Base-by-base conservation (phyloP, 805 yeast species). In the Cyberlindnera mrakii region DNA sequence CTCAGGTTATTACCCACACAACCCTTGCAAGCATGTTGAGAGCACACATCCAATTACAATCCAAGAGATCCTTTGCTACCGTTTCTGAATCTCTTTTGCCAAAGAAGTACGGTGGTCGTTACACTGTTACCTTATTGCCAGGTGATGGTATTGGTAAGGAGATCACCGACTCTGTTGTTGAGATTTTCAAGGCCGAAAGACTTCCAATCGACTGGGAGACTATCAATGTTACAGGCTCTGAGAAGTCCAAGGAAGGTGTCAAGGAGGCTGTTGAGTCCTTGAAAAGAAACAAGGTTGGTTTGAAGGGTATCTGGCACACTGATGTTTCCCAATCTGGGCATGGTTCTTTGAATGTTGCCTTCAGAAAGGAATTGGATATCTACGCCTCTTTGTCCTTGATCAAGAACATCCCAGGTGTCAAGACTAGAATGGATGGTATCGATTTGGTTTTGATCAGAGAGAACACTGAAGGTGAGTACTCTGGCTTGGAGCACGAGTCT, bases 121-220 rank as follows among this genome's bases (percentile, higher is more conserved):
- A 79, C 75, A 85, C 91, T 41, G 96, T 93, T 45, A 91, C 99
- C 40, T 75, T 91, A 65, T 83, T 91, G 57, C 98, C 98, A 46
- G 96, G 99, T 70, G 99, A 91, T 64, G 98, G 98, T 78, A 85
- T 90, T 54, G 99, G 99, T 67, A 83, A 82, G 62, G 96, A 90
- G 72, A 86, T 90, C 64, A 84, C 98, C 46, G 91, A 85, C 66
- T 85, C 97, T 20, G 99, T 91, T 48, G 82, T 85, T 66, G 78
- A 87, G 54, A 85, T 91, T 64, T 91, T 91, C 75, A 77, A 81
- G 63, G 78, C 87, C 50, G 89, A 85, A 68, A 80, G 78, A 53
- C 84, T 93, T 35, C 99, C 99, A 55, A 82, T 91, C 54, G 96
- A 89, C 57, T 93, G 93, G 85, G 98, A 93, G 67, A 76, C 77